These are phyloP conservation scores for Aspergillus aculeatinus DNA, from an alignment of 2,329 filamentous ascomycete species.

Conservation along the genomic window DNA sequence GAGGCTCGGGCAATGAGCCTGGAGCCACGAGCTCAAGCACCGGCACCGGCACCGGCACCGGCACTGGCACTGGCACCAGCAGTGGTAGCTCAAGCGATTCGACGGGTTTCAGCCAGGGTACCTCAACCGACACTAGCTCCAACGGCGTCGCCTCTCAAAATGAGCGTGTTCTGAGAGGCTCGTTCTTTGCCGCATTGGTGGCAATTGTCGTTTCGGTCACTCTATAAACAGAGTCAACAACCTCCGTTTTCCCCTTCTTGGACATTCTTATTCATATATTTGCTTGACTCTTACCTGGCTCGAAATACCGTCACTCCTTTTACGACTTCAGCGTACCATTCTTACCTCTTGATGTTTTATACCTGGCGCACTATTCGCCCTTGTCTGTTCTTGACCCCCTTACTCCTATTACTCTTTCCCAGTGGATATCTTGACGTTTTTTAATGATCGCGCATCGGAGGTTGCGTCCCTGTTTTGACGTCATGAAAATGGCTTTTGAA, in stretches of 20 bases:
- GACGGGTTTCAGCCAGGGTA: slow-evolving; percentile 35
- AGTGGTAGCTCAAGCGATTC: slow-evolving; percentile 23
- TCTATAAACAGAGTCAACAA: slow-evolving; percentile 34
- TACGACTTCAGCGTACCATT: slow-evolving; percentile 16
- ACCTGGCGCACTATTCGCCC: slow-evolving; percentile 14
- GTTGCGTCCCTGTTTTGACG: slow-evolving; percentile 8
- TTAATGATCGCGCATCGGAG: slow-evolving; percentile 15
- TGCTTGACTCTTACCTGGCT: slow-evolving; percentile 11
- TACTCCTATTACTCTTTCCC: slow-evolving; percentile 7
- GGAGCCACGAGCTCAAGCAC: slow-evolving; percentile 16
- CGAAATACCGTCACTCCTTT: slow-evolving; percentile 12
- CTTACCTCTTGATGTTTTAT: slow-evolving; percentile 19
- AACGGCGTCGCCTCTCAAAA: slow-evolving; percentile 35
- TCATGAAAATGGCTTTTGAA: slow-evolving; percentile 9
- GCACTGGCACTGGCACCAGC: slow-evolving; percentile 18
- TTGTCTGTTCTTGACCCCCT: slow-evolving; percentile 5
- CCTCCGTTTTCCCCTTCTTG: slow-evolving; percentile 16
- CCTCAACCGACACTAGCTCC: slow-evolving; percentile 12
- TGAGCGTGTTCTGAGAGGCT: slow-evolving; percentile 45
- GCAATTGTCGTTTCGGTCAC: slow-evolving; percentile 48
- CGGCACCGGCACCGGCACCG: slow-evolving; percentile 14
- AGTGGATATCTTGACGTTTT: slow-evolving; percentile 19
- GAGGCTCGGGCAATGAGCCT: slow-evolving; percentile 33
- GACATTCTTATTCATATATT: slow-evolving; percentile 23
- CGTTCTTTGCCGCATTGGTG: slow-evolving; percentile 49